Base-by-base conservation (phyloP, 2,329 filamentous ascomycete genomes). In the Nothophoma quercina region DNA sequence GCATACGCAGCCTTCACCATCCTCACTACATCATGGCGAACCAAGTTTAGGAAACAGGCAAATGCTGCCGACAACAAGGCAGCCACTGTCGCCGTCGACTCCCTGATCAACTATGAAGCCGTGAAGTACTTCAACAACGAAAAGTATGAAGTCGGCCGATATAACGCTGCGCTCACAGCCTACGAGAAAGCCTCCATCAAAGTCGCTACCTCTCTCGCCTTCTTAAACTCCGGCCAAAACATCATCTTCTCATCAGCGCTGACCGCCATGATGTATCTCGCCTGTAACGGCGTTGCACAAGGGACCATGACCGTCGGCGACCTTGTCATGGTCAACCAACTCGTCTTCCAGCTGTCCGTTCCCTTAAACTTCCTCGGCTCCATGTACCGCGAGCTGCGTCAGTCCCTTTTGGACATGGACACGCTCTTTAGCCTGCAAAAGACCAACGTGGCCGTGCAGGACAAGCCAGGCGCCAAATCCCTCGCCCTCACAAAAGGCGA, bases 81-180 rank as follows among this genome's bases (percentile, higher is more conserved):
- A 0, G 96, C 93, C 1, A 98, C 93, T 0, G 91, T 98, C 7
- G 93, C 93, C 0, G 93, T 98, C 1, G 95, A 99, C 77, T 96
- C 93, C 0, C 79, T 99, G 42, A 96, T 99, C 80, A 99, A 99
- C 78, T 99, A 97, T 69, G 95, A 99, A 76, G 93, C 96, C 12
- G 95, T 99, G 70, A 99, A 99, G 77, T 96, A 98, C 78, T 99
- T 98, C 79, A 99, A 99, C 79, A 99, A 99, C 69, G 96, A 99
- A 71, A 91, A 89, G 61, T 98, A 92, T 62, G 95, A 99, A 77
- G 91, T 96, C 34, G 83, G 85, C 25, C 86, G 95, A 33, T 99
- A 99, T 73, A 93, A 98, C 75, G 85, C 88, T 64, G 92, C 95
- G 0, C 80, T 99, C 19, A 83, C 87, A 60, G 84, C 88, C 53